Evolutionary conservation across 2,329 filamentous ascomycete species (phyloP), one percentile per base, ranked within the genome.

Genomic region (Albophoma yamanashiensis): DNA sequence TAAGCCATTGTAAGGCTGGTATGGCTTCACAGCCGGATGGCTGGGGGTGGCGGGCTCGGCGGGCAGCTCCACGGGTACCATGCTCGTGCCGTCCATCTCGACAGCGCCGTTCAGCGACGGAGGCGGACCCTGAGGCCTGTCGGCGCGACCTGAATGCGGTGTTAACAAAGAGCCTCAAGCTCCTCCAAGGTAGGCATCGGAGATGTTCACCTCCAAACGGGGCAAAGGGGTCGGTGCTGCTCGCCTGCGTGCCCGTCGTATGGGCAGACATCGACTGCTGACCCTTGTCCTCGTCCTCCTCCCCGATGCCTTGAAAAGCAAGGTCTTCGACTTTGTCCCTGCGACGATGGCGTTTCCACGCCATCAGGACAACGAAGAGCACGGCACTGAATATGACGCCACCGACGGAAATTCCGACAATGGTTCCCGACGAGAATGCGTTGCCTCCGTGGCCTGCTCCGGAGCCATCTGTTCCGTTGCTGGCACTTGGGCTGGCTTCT

Each of bases 141-240:
- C 73, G 47, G 60, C 68, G 58, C 73, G 70, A 1, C 74, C 74
- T 76, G 60, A 20, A 40, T 14, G 11, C 8, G 15, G n/a, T 60
- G 59, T 58, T 36, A 60, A 47, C 42, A 38, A 25, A 22, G 38
- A 17, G n/a, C 22, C n/a, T 8, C 17, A 14, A 17, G 53, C 8
- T 25, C 8, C 12, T 17, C 39, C 7, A 52, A 25, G n/a, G n/a
- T 38, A 22, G n/a, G 17, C 27, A 9, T 31, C 47, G 9, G 39
- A 14, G 15, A 14, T 25, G 62, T 70, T 67, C 66, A 79, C 78
- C 77, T 71, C 77, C 76, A 68, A 78, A 79, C 14, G 75, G 71
- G 1, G 74, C 75, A 65, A 79, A 78, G 2, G 76, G 71, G 58
- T 78, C 75, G 52, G 62, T 59, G 47, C 64, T 60, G 60, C 61